Base-by-base conservation (phyloP, 2,329 filamentous ascomycete genomes). In the Fusarium aywerte region DNA sequence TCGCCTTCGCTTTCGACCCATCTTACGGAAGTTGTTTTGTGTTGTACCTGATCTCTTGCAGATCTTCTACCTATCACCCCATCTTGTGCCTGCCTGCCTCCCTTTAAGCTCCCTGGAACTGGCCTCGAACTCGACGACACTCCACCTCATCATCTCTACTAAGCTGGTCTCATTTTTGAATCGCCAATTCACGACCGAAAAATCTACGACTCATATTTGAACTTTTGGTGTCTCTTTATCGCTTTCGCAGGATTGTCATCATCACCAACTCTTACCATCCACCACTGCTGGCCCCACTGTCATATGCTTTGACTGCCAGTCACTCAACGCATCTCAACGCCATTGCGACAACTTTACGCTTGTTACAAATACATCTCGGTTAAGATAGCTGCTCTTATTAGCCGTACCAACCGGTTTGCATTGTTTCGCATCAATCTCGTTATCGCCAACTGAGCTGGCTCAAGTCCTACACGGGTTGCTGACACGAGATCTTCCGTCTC, bases 81-180 rank as follows among this genome's bases (percentile, higher is more conserved):
- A 51, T 45, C 47, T 65, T 32, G 44, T 50, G 18, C 5, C n/a
- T 33, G 18, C 5, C n/a, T 33, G n/a, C 44, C 12, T 50, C 40
- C 43, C 47, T 57, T 68, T 53, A 64, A 68, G 42, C 58, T 61
- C 45, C 21, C 50, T 58, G 43, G 49, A 65, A 60, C 64, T 69
- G 43, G 29, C 51, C 43, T 68, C 70, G 63, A 73, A 63, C 63
- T 70, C 63, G 69, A 61, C 67, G 61, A 70, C 69, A 71, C 61
- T 66, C 68, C 71, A 72, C 63, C 59, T 69, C 59, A 27, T 60
- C 55, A 53, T 56, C 40, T 52, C 47, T 23, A 31, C 45, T 50
- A 64, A 53, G 29, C 45, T 57, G 44, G 55, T 62, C 21, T 40
- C 38, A 39, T 45, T 49, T 33, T 54, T 58, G 36, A 43, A 53